Base-by-base conservation (phyloP, 192 early-diverging fungal genomes). In the Coemansia sp. region DNA sequence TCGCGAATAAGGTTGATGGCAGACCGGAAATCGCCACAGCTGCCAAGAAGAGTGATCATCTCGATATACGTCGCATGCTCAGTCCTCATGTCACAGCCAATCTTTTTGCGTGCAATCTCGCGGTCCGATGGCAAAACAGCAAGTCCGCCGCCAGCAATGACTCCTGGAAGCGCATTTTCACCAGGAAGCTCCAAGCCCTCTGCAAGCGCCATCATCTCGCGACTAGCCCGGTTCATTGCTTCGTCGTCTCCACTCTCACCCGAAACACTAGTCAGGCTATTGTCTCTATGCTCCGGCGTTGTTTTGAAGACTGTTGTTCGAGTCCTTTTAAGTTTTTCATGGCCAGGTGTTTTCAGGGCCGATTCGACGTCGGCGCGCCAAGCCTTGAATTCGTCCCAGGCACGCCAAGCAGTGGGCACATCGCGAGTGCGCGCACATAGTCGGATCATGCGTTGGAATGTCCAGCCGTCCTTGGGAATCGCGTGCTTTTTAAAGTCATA, bases 1-100 rank as follows among this genome's bases (percentile, higher is more conserved):
- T 80, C 74, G 60, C 73, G 73, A 29, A 88, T 63, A 36, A 89
- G 70, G n/a, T 69, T 71, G 16, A 88, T 59, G 1, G 83, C 83
- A 30, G 79, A 62, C 11, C 69, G 62, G 32, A 86, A 64, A 51
- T 89, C 83, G 54, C 85, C 64, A 36, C 72, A 71, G 66, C 84
- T 85, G 52, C 87, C 87, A 33, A 92, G 68, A 18, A 87, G 77
- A 28, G 87, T 87, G n/a, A 89, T 75, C 89, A 91, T 90, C 40
- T 84, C 71, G 22, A 84, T 69, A 61, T 86, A 85, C 22, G 75
- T 73, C 5, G 82, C 66, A 33, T 87, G 84, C 55, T 90, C 87
- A 34, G 84, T 70, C 18, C 75, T 67, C 56, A 85, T 72, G 10
- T 84, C 87, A 65, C 83, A 83, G 36, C 87, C 87, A 25, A 75